Percentiles rank a stretch among this genome's conserved stretches.
These are phyloP conservation scores for Neurospora sp. DNA, from an alignment of 495 filamentous ascomycete species.

Conservation along the genomic window DNA sequence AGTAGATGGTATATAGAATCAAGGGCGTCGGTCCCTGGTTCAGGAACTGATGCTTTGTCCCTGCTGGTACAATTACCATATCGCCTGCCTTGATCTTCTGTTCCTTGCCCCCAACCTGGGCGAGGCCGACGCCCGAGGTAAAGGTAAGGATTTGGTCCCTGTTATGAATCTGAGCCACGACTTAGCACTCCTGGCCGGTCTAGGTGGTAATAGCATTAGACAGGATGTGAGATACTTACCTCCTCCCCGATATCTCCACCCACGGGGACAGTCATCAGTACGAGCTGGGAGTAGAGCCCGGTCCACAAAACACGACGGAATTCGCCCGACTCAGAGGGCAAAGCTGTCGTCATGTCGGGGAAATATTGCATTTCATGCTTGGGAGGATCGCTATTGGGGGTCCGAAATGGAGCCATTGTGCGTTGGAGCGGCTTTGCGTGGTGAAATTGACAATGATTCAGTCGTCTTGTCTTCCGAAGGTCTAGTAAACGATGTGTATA, in stretches of 20 bases:
- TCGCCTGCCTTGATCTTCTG: slow-evolving; percentile 49
- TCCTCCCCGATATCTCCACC: slow-evolving; percentile 58
- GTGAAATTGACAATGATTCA: background rate
- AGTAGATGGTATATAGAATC: slow-evolving; percentile 53
- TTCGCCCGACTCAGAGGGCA: slow-evolving; percentile 40
- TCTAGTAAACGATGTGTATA: background rate
- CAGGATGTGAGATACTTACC: slow-evolving; percentile 21
- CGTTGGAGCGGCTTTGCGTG: background rate
- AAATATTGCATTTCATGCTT: slow-evolving; percentile 50
- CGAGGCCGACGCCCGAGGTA: slow-evolving; percentile 45
- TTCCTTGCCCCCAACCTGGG: slow-evolving; percentile 49
- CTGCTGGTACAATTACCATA: slow-evolving; percentile 53
- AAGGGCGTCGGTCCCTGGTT: slow-evolving; percentile 44
- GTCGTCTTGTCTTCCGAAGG: background rate
- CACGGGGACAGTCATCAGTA: slow-evolving; percentile 54
- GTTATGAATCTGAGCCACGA: slow-evolving; percentile 28
- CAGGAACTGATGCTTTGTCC: slow-evolving; percentile 58
- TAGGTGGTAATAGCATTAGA: slow-evolving; percentile 9
- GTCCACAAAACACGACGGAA: slow-evolving; percentile 55
- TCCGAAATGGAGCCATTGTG: slow-evolving; percentile 13
- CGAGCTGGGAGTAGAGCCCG: slow-evolving; percentile 50
- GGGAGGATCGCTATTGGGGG: slow-evolving; percentile 29
- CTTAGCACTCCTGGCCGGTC: background rate
- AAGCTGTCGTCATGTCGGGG: slow-evolving; percentile 40
- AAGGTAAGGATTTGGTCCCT: slow-evolving; percentile 58